Percentiles rank a stretch among this genome's conserved stretches.
Evolutionary conservation across 345 rosid genomes (phyloP).

Genomic region (Eucalyptus dawsonii): DNA sequence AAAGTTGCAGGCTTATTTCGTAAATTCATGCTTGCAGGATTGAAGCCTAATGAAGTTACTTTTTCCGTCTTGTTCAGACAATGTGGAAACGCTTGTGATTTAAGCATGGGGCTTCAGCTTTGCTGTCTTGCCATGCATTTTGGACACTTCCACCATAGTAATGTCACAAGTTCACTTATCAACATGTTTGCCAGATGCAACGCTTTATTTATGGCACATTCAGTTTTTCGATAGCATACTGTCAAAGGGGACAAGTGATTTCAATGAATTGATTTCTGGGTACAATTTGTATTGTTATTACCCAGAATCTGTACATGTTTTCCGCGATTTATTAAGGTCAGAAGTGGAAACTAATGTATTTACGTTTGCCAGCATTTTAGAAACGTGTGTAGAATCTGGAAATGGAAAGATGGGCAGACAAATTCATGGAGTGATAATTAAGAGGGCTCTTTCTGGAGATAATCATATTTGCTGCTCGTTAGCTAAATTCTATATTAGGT

Average conservation of each 20-base stretch:
- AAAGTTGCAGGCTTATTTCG: constrained; percentile 2
- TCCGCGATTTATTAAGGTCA: not conserved
- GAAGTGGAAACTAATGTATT: constrained; percentile 6
- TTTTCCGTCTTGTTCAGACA: constrained; percentile 16
- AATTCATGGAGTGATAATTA: constrained; percentile 11
- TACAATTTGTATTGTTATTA: not conserved
- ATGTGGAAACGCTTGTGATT: constrained; percentile 9
- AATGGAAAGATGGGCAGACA: constrained; percentile 4
- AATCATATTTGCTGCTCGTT: constrained; percentile 11
- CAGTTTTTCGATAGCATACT: constrained; percentile 1
- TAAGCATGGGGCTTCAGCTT: constrained; percentile 23
- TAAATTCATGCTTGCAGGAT: constrained; percentile 1
- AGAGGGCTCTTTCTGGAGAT: constrained; percentile 9
- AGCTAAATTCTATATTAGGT: constrained; percentile 11
- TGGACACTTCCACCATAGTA: constrained; percentile 3
- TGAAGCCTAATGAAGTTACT: constrained; percentile 14
- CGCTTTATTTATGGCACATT: constrained; percentile 4
- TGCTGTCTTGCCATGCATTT: constrained; percentile 6
- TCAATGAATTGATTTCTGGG: constrained; percentile 27
- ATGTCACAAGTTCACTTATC: constrained; percentile 10
- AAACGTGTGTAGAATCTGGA: constrained; percentile 8
- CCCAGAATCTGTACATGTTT: constrained; percentile 3
- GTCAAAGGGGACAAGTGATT: not conserved
- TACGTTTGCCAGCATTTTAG: constrained; percentile 14
- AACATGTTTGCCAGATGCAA: constrained; percentile 19